Percentiles rank a stretch among this genome's conserved stretches.
Evolutionary conservation across 1,284 basidiomycete genomes (phyloP).

Genomic region (Sutorius eximius): DNA sequence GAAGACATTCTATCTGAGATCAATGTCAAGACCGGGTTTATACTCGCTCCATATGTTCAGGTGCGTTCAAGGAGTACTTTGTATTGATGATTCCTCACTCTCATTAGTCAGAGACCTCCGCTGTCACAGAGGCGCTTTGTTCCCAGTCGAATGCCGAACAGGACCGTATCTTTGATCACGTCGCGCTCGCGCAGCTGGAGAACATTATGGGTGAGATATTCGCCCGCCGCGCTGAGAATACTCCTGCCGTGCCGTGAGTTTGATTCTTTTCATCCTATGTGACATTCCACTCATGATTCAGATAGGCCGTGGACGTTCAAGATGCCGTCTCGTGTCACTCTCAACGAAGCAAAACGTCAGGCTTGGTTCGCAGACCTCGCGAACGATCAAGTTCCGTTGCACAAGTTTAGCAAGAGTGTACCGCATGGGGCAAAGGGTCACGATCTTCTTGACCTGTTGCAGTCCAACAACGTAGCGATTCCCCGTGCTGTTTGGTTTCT

Average conservation of each 20-base stretch:
- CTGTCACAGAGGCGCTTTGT: constrained; percentile 51
- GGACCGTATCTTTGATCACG: constrained; percentile 48
- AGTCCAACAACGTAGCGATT: constrained; percentile 79
- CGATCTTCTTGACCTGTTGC: constrained; percentile 87
- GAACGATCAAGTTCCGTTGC: constrained; percentile 83
- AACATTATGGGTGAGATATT: constrained; percentile 82
- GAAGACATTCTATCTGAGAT: constrained; percentile 81
- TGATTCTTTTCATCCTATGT: background rate
- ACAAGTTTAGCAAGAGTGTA: constrained; percentile 86
- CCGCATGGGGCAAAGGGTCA: constrained; percentile 93
- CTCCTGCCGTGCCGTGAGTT: constrained; percentile 63
- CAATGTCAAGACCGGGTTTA: constrained; percentile 81
- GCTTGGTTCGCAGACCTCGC: constrained; percentile 92
- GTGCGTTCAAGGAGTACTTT: constrained; percentile 36
- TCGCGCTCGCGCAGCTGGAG: constrained; percentile 68
- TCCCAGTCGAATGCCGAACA: constrained; percentile 58
- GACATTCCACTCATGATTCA: background rate
- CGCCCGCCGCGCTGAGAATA: constrained; percentile 54
- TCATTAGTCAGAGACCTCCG: constrained; percentile 23
- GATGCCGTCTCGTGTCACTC: constrained; percentile 84
- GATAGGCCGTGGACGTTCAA: constrained; percentile 74
- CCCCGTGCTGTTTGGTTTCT: constrained; percentile 94
- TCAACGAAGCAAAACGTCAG: constrained; percentile 86
- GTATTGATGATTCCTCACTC: constrained; percentile 11
- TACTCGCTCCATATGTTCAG: constrained; percentile 57